Conservation (phyloP, 768 basidiomycete species). For the Boletus speciosus region DNA sequence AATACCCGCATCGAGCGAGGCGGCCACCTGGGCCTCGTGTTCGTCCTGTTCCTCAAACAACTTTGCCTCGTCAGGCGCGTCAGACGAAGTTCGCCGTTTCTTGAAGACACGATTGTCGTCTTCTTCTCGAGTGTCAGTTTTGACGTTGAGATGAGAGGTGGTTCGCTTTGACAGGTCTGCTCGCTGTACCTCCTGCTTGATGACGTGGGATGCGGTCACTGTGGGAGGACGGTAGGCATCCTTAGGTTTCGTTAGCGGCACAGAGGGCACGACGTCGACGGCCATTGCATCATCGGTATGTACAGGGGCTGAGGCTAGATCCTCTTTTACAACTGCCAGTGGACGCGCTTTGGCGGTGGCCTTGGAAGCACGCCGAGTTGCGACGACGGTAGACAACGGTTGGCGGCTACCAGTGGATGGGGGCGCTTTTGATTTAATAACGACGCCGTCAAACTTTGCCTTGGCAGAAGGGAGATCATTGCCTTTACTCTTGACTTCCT, state of each 20-base stretch:
- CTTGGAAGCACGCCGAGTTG: slow-evolving; percentile 38
- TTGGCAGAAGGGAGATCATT: slow-evolving; percentile 39
- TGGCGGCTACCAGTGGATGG: slow-evolving; percentile 39
- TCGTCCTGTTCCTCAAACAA: slow-evolving; percentile 44
- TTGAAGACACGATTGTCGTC: slow-evolving; percentile 63
- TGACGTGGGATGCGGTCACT: slow-evolving; percentile 12
- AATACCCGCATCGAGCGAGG: slow-evolving; percentile 38
- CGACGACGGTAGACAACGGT: slow-evolving; percentile 52
- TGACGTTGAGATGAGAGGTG: slow-evolving; percentile 30
- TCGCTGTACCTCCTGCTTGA: slow-evolving; percentile 29
- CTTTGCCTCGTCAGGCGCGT: slow-evolving; percentile 43
- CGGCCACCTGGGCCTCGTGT: slow-evolving; percentile 33
- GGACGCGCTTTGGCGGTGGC: slow-evolving; percentile 24
- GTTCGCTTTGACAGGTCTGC: slow-evolving; percentile 30
- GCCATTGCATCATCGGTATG: slow-evolving; percentile 52
- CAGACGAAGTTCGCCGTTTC: slow-evolving; percentile 73
- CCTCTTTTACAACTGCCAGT: slow-evolving; percentile 31
- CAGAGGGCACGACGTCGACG: slow-evolving; percentile 41
- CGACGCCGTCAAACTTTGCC: slow-evolving; percentile 60
- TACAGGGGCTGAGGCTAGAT: slow-evolving; percentile 10
- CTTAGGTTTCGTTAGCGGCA: neutral
- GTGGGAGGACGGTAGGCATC: slow-evolving; percentile 32
- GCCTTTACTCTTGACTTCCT: slow-evolving; percentile 55
- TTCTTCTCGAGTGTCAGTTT: slow-evolving; percentile 43
- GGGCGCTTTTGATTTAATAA: slow-evolving; percentile 48